phyloP scores from a whole-genome alignment of 805 yeast species.

The Teunomyces pallodes region DNA sequence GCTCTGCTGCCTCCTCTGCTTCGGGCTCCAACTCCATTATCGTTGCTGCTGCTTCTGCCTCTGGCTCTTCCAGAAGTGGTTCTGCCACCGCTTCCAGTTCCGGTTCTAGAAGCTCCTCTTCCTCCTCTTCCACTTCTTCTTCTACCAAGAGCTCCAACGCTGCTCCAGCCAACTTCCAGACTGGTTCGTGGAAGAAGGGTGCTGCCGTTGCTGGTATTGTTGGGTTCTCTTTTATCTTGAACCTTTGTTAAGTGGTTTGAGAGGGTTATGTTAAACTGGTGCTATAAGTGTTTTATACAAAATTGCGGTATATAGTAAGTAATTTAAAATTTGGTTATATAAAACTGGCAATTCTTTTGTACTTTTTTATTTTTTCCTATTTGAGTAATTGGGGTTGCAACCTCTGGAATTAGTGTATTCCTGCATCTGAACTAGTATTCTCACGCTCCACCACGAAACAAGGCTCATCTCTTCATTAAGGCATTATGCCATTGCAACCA shows the following conservation, averaged over 20 bases:
- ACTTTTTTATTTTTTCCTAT: background rate
- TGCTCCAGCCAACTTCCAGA: slow-evolving; percentile 16
- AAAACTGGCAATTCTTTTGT: background rate
- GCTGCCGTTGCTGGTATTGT: slow-evolving; percentile 35
- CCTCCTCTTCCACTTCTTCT: slow-evolving; percentile 9
- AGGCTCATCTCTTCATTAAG: background rate
- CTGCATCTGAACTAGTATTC: background rate
- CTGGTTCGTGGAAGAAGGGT: slow-evolving; percentile 37
- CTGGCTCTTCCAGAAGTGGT: slow-evolving; percentile 7
- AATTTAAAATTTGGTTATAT: background rate
- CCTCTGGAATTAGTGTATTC: background rate
- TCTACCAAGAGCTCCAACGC: slow-evolving; percentile 14
- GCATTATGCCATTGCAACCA: background rate
- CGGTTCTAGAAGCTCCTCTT: slow-evolving; percentile 9
- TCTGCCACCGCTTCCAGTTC: slow-evolving; percentile 6
- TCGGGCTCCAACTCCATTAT: slow-evolving; percentile 11
- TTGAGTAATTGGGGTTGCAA: background rate
- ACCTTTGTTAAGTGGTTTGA: slow-evolving; percentile 12
- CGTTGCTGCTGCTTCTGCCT: slow-evolving; percentile 13
- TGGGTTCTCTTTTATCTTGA: slow-evolving; percentile 34
- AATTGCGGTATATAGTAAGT: slow-evolving; percentile 1
- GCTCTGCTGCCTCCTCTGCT: slow-evolving; percentile 14
- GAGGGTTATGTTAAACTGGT: background rate
- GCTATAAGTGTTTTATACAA: background rate
- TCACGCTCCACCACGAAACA: background rate